A percentile compares a stretch with the other conserved stretches of the same genome.
phyloP scores from a whole-genome alignment of 352 stramenopile genomes.

The Pythium brassicae region DNA sequence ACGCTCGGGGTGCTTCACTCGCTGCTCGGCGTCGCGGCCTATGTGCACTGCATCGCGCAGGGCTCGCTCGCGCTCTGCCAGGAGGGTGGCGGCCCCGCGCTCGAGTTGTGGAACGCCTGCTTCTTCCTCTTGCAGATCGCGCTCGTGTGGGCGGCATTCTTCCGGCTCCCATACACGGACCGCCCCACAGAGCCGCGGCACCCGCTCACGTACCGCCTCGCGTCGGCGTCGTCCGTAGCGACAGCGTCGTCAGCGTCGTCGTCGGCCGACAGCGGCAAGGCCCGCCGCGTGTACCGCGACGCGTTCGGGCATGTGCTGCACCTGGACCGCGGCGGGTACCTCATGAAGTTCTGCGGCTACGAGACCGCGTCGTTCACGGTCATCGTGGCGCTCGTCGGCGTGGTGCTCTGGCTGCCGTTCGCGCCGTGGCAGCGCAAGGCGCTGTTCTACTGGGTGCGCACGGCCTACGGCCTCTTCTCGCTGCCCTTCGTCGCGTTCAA shows the following conservation, averaged over 20 bases:
- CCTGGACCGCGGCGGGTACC: conserved; percentile 72
- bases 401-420: conserved; percentile 67
- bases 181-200: conserved; percentile 53
- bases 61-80: conserved; percentile 60
- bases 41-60: conserved; percentile 66
- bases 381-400: conserved; percentile 53
- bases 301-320: conserved; percentile 81
- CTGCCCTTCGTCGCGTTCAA: conserved; percentile 89
- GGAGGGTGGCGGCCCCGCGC: conserved; percentile 31
- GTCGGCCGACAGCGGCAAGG: neutral
- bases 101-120: conserved; percentile 65
- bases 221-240: conserved; percentile 30
- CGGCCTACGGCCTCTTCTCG: conserved; percentile 78
- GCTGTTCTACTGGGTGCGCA: conserved; percentile 87
- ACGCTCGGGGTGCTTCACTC: conserved; percentile 77
- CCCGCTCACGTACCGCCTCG: conserved; percentile 39
- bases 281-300: conserved; percentile 54
- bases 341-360: conserved; percentile 86
- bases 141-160: conserved; percentile 82
- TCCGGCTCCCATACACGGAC: conserved; percentile 76
- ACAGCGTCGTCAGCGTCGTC: neutral
- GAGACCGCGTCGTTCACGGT: conserved; percentile 78
- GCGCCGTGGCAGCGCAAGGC: conserved; percentile 74
- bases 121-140: conserved; percentile 85
- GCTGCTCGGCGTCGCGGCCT: conserved; percentile 54